Conservation (phyloP, 2,329 filamentous ascomycete species). For the Davidsoniella neocaledoniae region DNA sequence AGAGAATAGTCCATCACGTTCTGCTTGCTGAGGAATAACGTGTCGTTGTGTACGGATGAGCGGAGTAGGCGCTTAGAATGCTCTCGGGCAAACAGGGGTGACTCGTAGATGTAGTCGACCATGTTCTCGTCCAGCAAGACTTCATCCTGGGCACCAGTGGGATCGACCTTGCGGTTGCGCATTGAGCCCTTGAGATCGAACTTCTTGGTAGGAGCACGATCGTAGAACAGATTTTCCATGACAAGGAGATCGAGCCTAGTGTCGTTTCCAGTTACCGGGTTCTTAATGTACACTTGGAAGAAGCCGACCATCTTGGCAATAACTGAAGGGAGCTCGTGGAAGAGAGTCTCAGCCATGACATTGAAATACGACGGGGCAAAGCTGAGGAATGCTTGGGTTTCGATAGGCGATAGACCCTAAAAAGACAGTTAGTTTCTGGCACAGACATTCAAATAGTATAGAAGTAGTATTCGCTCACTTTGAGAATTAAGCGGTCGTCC, state of each 20-base stretch:
- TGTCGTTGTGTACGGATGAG: slow-evolving; percentile 93
- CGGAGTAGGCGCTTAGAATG: slow-evolving; percentile 89
- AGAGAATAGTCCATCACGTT: slow-evolving; percentile 99
- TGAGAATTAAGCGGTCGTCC: slow-evolving; percentile 85
- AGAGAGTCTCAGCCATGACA: slow-evolving; percentile 91
- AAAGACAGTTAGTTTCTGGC: background rate
- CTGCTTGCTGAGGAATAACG: slow-evolving; percentile 80
- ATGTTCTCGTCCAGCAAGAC: slow-evolving; percentile 96
- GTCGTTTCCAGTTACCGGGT: slow-evolving; percentile 75
- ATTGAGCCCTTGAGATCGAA: slow-evolving; percentile 97
- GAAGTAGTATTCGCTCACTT: slow-evolving; percentile 25
- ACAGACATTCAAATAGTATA: background rate
- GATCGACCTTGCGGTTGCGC: slow-evolving; percentile 94
- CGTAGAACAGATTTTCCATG: slow-evolving; percentile 98
- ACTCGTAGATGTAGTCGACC: slow-evolving; percentile 98
- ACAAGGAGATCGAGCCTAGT: slow-evolving; percentile 88
- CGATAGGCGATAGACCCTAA: slow-evolving; percentile 67
- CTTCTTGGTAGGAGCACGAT: slow-evolving; percentile 72
- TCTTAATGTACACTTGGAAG: slow-evolving; percentile 95
- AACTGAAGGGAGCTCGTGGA: slow-evolving; percentile 85
- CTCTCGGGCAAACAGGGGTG: slow-evolving; percentile 83
- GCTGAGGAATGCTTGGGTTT: slow-evolving; percentile 83
- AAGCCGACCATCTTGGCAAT: slow-evolving; percentile 99
- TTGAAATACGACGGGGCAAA: slow-evolving; percentile 96
- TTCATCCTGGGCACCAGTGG: slow-evolving; percentile 88